These are phyloP conservation scores for Erucastrum elatum DNA, from an alignment of 345 rosid species.

Conservation along the genomic window DNA sequence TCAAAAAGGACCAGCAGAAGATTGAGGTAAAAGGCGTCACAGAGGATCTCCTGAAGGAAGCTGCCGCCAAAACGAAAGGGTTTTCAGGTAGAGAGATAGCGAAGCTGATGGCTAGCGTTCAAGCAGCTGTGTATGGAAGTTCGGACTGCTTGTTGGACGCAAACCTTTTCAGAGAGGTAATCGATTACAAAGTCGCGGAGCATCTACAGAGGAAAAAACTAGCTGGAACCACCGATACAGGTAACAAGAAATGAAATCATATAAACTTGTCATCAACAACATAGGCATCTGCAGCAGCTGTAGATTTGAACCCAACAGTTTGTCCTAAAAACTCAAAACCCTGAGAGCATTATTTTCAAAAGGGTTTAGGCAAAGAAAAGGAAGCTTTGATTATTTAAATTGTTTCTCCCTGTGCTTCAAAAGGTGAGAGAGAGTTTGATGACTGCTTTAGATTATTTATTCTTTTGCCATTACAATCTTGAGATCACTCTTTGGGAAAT, in stretches of 20 bases:
- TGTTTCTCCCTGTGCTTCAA: conserved; percentile 32
- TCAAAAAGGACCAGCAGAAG: conserved; percentile 59
- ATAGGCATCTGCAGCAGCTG: conserved; percentile 14
- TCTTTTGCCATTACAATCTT: conserved; percentile 7
- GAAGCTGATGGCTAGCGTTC: conserved; percentile 88
- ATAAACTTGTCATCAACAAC: conserved; percentile 17
- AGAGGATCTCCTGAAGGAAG: conserved; percentile 75
- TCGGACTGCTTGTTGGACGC: conserved; percentile 72
- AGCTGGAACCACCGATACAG: conserved; percentile 45
- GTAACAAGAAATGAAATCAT: conserved; percentile 24
- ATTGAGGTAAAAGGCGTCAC: conserved; percentile 79
- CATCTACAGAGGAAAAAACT: conserved; percentile 84
- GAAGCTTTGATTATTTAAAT: conserved; percentile 1
- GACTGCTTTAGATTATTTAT: background rate
- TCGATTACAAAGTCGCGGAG: conserved; percentile 91
- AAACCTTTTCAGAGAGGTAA: conserved; percentile 76
- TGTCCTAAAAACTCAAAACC: conserved; percentile 19
- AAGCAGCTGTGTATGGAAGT: conserved; percentile 93
- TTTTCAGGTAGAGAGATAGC: conserved; percentile 94
- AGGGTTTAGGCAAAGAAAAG: conserved; percentile 24
- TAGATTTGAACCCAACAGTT: conserved; percentile 22
- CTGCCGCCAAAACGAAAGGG: conserved; percentile 80
- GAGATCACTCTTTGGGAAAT: conserved; percentile 36
- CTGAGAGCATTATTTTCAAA: conserved; percentile 24
- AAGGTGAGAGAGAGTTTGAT: conserved; percentile 15